Evolutionary conservation across 768 basidiomycete species (phyloP).

Genomic region (Xerocomellus intermedius): DNA sequence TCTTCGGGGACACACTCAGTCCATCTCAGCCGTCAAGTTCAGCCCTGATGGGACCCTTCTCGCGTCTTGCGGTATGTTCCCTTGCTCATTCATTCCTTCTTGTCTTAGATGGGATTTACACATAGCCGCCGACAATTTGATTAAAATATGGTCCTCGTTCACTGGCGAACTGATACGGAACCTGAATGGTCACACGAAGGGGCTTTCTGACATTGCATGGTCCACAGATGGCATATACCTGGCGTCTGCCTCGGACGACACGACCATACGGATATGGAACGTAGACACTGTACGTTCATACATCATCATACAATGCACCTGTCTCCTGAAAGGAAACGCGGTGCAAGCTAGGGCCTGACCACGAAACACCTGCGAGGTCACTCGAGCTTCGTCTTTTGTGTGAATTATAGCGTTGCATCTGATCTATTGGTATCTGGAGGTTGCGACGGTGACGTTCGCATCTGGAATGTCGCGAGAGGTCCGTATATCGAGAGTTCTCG

Average conservation of each 20-base stretch:
- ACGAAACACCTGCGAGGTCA: constrained; percentile 78
- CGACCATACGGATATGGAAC: constrained; percentile 86
- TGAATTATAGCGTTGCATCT: constrained; percentile 87
- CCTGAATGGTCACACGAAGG: constrained; percentile 72
- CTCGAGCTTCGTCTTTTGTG: constrained; percentile 84
- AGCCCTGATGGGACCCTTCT: constrained; percentile 83
- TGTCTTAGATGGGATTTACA: background rate
- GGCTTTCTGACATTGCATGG: constrained; percentile 89
- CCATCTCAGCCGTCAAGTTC: constrained; percentile 89
- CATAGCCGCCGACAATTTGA: constrained; percentile 71
- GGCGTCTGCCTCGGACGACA: constrained; percentile 92
- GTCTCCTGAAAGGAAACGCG: background rate
- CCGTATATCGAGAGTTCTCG: background rate
- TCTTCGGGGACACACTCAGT: constrained; percentile 74
- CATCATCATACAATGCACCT: constrained; percentile 6
- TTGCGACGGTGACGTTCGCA: constrained; percentile 87
- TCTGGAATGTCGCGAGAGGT: constrained; percentile 92
- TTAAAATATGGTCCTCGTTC: constrained; percentile 83
- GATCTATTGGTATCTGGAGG: constrained; percentile 90
- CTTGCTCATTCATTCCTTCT: background rate
- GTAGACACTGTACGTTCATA: constrained; percentile 64
- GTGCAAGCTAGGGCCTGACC: constrained; percentile 54
- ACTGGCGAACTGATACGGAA: constrained; percentile 77
- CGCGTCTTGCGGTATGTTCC: constrained; percentile 78
- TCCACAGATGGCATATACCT: constrained; percentile 78